Evolutionary conservation across 2,329 filamentous ascomycete species (phyloP), one percentile per base, ranked within the genome.

Genomic region (Bertia moriformis): DNA sequence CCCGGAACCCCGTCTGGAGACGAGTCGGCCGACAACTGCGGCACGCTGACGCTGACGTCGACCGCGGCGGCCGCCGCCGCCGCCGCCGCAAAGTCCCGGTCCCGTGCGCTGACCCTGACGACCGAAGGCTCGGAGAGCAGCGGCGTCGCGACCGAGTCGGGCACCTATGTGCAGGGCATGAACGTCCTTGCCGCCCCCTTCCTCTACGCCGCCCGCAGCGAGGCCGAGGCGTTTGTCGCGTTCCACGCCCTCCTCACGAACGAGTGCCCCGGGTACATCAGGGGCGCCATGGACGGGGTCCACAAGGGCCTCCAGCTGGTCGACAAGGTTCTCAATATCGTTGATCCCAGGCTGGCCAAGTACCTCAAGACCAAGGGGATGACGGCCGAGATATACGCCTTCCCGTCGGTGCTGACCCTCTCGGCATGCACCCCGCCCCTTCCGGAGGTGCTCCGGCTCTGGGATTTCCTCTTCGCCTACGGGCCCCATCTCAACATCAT

Each of bases 81-180:
- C 4, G 64, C 65, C 1, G 59, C 59, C 2, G 58, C 65, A n/a
- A 65, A 62, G 45, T 63, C 59, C 42, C 66, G 72, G 44, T 62
- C 67, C n/a, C 65, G 71, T 24, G 71, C 72, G 20, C 54, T 73
- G 41, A 72, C 72, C 12, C 60, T 79, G 40, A 79, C 73, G 1
- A 78, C 71, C 0, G 75, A 80, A 51, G 68, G 76, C 44, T 70
- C 79, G 46, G 75, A 80, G 45, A n/a, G n/a, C n/a, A 64, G 66
- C 4, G 71, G 70, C 41, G 51, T 57, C 15, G 65, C 63, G 2
- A 61, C 65, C 20, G 80, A 85, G 49, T 73, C 84, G 10, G 85
- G 87, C 20, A 88, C 84, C 30, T 98, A 98, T 51, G 89, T 98
- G 2, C 91, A 98, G 59, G 91, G 91, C 47, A 96, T 98, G 89